A percentile compares a stretch with the other conserved stretches of the same genome.
Conservation (phyloP, 495 filamentous ascomycete genomes). For the Glonium stellatum region DNA sequence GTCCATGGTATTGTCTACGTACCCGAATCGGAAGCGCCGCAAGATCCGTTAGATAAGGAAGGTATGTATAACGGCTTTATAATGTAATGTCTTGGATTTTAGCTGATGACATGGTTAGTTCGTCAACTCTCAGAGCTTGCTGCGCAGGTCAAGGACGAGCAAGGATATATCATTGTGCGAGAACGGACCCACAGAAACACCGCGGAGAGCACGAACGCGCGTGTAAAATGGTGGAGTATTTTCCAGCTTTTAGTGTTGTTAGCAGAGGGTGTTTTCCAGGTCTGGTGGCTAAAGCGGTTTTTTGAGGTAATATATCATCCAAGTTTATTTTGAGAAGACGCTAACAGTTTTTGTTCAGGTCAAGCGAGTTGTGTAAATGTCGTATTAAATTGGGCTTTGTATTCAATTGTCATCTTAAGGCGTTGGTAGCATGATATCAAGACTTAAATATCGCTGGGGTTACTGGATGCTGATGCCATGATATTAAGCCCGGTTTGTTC, state of each 20-base stretch:
- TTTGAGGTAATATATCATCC: conserved; percentile 68
- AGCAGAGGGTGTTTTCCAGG: conserved; percentile 92
- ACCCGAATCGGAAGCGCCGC: conserved; percentile 71
- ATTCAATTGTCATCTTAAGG: neutral
- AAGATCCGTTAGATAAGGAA: conserved; percentile 87
- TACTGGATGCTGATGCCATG: neutral
- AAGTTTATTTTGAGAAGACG: neutral
- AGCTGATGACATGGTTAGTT: conserved; percentile 46
- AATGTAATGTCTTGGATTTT: neutral
- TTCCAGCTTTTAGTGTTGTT: conserved; percentile 88
- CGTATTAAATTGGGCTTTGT: neutral
- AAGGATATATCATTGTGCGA: conserved; percentile 91
- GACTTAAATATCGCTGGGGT: neutral
- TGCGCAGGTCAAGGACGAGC: conserved; percentile 90
- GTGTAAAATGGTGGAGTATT: conserved; percentile 99
- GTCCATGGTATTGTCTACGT: conserved; percentile 98
- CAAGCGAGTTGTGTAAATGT: neutral
- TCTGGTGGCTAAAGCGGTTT: conserved; percentile 98
- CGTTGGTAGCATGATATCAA: neutral
- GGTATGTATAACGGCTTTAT: conserved; percentile 44
- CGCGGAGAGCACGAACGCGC: conserved; percentile 91
- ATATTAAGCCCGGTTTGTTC: neutral
- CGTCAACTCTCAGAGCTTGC: conserved; percentile 78
- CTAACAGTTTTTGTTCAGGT: neutral
- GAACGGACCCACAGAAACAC: conserved; percentile 97